Conservation (phyloP, 257 asterid genomes). For the Lantana camara region DNA sequence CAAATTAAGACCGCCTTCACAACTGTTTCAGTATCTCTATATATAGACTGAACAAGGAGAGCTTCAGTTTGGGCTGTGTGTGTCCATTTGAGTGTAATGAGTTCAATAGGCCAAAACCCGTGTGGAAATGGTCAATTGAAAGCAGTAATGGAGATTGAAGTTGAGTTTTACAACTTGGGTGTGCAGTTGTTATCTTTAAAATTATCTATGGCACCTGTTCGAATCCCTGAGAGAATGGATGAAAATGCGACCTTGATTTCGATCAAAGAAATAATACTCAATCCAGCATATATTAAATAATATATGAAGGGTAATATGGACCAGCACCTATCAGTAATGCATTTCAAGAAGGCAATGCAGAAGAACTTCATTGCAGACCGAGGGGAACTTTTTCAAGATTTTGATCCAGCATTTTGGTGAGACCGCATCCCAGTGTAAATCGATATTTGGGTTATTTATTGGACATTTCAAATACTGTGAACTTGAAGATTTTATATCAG, state of each 20-base stretch:
- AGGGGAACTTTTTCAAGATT: too few species aligned
- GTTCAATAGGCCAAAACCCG: background rate
- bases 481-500: too few species aligned
- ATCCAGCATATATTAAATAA: background rate
- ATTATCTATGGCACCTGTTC: background rate
- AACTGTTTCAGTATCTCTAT: background rate
- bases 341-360: too few species aligned
- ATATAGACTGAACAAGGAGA: background rate
- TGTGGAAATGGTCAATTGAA: background rate
- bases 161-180: background rate
- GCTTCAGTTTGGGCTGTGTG: background rate
- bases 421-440: too few species aligned
- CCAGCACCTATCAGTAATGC: too few species aligned
- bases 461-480: too few species aligned
- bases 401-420: too few species aligned
- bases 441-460: too few species aligned
- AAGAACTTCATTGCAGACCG: too few species aligned
- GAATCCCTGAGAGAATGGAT: background rate
- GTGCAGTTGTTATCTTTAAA: background rate
- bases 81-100: background rate
- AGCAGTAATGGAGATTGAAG: background rate
- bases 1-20: background rate
- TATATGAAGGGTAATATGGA: background rate
- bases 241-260: background rate
- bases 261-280: background rate